Evolutionary conservation across 1,139 yeast genomes (phyloP).

Genomic region (Yamadazyma songkhlaensis): DNA sequence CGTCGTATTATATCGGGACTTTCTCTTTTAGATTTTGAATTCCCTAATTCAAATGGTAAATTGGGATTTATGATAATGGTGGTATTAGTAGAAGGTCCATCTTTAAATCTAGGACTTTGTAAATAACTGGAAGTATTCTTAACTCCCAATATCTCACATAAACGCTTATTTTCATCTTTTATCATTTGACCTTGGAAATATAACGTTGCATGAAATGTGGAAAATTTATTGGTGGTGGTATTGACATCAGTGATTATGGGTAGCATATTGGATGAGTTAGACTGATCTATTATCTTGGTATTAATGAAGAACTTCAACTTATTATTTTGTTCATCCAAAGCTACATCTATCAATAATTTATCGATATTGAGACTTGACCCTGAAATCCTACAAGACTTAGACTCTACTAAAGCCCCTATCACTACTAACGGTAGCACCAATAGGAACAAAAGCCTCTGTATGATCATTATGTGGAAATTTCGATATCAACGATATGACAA

Average conservation of each 20-base stretch:
- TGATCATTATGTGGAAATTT: background rate
- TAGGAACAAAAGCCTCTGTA: constrained; percentile 3
- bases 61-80: constrained; percentile 13
- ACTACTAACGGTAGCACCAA: constrained; percentile 7
- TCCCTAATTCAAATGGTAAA: constrained; percentile 6
- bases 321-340: constrained; percentile 31
- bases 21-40: no score
- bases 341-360: constrained; percentile 40
- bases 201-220: constrained; percentile 47
- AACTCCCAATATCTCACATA: constrained; percentile 47
- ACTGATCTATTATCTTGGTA: constrained; percentile 56
- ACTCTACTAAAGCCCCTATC: constrained; percentile 19
- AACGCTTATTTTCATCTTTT: constrained; percentile 35
- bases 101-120: constrained; percentile 12
- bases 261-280: constrained; percentile 51
- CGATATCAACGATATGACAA: background rate
- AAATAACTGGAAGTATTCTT: constrained; percentile 27
- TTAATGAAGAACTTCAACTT: constrained; percentile 38
- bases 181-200: constrained; percentile 44
- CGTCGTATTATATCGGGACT: no score
- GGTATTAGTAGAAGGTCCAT: constrained; percentile 4
- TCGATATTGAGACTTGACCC: constrained; percentile 17
- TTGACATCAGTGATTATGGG: constrained; percentile 42
- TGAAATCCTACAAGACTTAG: constrained; percentile 15
- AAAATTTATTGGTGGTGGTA: constrained; percentile 40